Conservation (phyloP, 2,329 filamentous ascomycete genomes). For the Xylaria polymorpha region DNA sequence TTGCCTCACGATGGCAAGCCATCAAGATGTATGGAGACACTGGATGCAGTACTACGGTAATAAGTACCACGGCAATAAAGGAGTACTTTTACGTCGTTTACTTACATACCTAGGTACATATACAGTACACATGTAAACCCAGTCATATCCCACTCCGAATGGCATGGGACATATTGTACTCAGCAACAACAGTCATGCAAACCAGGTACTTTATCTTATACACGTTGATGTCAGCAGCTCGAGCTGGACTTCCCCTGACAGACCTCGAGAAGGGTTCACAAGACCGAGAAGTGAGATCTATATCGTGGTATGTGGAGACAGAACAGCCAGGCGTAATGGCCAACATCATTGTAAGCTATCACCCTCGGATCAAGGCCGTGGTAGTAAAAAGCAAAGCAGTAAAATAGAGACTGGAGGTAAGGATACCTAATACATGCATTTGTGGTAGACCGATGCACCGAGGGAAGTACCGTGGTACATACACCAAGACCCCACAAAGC, state of each 20-base stretch:
- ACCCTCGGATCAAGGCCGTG: neutral
- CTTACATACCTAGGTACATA: too few relatives aligned
- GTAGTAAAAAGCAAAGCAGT: slow-evolving; percentile 13
- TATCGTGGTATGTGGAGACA: neutral
- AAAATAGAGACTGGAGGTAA: neutral
- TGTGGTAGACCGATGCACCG: slow-evolving; percentile 7
- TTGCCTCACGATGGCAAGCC: neutral
- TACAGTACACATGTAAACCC: neutral
- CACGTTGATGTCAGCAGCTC: neutral
- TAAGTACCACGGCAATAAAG: neutral
- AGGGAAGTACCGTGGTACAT: slow-evolving; percentile 7
- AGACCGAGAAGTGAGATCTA: neutral
- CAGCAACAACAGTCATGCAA: slow-evolving; percentile 22
- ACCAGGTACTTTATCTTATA: slow-evolving; percentile 21
- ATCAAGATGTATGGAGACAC: neutral
- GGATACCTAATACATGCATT: neutral
- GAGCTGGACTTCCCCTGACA: slow-evolving; percentile 2
- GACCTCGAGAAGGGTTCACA: neutral
- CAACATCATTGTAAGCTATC: neutral
- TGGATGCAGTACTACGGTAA: slow-evolving; percentile 1
- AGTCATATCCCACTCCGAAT: slow-evolving; percentile 11
- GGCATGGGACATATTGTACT: slow-evolving; percentile 12
- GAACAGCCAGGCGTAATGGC: neutral
- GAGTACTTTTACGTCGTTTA: neutral
- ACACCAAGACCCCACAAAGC: slow-evolving; percentile 25